Conservation (phyloP, 345 rosid species). For the Salix purpurea region DNA sequence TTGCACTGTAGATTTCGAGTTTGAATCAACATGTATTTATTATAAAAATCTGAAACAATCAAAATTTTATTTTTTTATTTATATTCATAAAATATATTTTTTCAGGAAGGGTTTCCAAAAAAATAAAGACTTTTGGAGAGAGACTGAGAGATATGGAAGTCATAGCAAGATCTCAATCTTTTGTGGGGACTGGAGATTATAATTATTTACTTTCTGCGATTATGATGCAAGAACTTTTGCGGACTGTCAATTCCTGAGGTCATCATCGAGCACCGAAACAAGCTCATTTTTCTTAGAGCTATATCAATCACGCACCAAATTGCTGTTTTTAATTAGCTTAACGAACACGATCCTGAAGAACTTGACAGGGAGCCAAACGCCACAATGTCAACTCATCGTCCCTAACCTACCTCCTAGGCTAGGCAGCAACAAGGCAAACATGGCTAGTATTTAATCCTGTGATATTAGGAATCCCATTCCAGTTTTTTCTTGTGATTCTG, state of each 20-base stretch:
- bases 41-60: too few species aligned
- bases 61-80: too few species aligned
- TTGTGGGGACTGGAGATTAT: neutral
- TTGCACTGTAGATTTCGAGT: accelerated
- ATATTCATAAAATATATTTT: too few species aligned
- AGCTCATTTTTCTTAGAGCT: neutral
- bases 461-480: neutral
- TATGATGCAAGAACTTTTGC: neutral
- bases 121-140: too few species aligned
- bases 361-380: neutral
- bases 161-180: constrained; percentile 8
- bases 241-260: neutral
- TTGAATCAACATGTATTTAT: too few species aligned
- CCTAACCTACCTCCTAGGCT: neutral
- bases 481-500: neutral
- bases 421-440: neutral
- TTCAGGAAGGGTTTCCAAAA: too few species aligned
- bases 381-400: neutral
- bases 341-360: neutral
- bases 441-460: neutral
- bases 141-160: neutral
- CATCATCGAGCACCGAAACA: neutral
- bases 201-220: too few species aligned
- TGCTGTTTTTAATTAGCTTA: neutral
- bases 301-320: neutral